Evolutionary conservation across 331 rosid genomes (phyloP).

Genomic region (Malus hybrid): DNA sequence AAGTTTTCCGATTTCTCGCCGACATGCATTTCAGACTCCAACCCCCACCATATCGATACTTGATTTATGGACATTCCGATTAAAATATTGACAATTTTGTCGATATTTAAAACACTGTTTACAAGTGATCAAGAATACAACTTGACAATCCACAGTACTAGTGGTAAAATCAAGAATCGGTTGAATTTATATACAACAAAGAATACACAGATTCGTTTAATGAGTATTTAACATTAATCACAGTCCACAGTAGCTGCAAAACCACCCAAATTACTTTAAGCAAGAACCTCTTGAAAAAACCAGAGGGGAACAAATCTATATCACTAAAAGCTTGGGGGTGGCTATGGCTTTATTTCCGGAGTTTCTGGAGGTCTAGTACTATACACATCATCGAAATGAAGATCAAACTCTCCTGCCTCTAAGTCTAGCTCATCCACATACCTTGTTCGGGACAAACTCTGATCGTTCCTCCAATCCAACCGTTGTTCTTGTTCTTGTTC

Average conservation of each 20-base stretch:
- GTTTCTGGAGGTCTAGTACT: conserved; percentile 53
- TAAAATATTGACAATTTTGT: no score
- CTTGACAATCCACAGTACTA: no score
- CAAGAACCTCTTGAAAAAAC: conserved; percentile 33
- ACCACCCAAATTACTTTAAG: conserved; percentile 21
- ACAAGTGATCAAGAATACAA: no score
- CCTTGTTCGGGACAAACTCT: conserved; percentile 37
- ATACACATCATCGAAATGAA: conserved; percentile 81
- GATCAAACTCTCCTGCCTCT: conserved; percentile 56
- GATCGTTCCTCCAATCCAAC: conserved; percentile 39
- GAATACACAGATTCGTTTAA: conserved; percentile 37
- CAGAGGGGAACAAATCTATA: conserved; percentile 15
- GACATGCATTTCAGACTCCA: no score
- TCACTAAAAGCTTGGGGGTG: conserved; percentile 34
- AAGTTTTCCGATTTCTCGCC: no score
- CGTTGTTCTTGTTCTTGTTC: conserved; percentile 16
- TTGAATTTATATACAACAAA: conserved; percentile 68
- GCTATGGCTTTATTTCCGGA: conserved; percentile 31
- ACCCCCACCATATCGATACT: no score
- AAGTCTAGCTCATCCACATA: conserved; percentile 55
- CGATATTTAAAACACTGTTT: no score
- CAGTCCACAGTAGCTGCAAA: conserved; percentile 26
- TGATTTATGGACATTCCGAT: no score
- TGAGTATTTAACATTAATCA: conserved; percentile 3
- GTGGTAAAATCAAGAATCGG: conserved; percentile 6